These are phyloP conservation scores for Wallacemonas sp. DNA, from an alignment of 208 protist species.

Conservation along the genomic window DNA sequence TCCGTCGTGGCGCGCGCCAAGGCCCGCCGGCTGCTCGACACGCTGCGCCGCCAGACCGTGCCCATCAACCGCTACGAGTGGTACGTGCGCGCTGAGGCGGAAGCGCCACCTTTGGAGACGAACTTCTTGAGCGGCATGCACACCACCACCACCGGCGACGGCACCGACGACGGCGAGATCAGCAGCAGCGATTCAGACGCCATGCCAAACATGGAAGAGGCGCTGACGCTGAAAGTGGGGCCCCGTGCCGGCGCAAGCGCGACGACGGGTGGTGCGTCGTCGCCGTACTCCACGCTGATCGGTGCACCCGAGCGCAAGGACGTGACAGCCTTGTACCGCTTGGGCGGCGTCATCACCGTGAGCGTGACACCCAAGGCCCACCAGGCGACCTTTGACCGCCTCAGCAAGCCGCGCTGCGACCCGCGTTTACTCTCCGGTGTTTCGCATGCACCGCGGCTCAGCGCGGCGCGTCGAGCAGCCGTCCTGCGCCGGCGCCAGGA, in stretches of 20 bases:
- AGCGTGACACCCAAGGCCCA: conserved; percentile 9
- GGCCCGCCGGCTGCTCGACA: conserved; percentile 63
- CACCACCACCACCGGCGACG: no score
- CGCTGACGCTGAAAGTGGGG: conserved; percentile 22
- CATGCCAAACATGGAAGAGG: conserved; percentile 32
- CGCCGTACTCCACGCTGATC: not conserved
- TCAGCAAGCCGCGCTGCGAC: conserved; percentile 21
- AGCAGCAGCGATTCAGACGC: conserved; percentile 32
- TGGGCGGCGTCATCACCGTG: conserved; percentile 14
- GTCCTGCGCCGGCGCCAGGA: conserved; percentile 7
- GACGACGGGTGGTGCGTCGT: not conserved
- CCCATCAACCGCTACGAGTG: conserved; percentile 78
- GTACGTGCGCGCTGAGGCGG: conserved; percentile 43
- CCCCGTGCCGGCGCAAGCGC: not conserved
- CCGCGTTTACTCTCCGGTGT: conserved; percentile 14
- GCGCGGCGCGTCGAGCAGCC: not conserved
- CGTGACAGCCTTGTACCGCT: not conserved
- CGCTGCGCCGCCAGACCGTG: conserved; percentile 58
- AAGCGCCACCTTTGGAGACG: conserved; percentile 23
- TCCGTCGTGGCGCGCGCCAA: conserved; percentile 73
- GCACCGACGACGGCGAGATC: conserved; percentile 2
- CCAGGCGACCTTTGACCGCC: conserved; percentile 21
- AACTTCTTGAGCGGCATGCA: conserved; percentile 8
- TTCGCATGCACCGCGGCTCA: not conserved
- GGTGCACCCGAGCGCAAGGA: not conserved